Base-by-base conservation (phyloP, 257 asterid genomes). In the Lantana camara region DNA sequence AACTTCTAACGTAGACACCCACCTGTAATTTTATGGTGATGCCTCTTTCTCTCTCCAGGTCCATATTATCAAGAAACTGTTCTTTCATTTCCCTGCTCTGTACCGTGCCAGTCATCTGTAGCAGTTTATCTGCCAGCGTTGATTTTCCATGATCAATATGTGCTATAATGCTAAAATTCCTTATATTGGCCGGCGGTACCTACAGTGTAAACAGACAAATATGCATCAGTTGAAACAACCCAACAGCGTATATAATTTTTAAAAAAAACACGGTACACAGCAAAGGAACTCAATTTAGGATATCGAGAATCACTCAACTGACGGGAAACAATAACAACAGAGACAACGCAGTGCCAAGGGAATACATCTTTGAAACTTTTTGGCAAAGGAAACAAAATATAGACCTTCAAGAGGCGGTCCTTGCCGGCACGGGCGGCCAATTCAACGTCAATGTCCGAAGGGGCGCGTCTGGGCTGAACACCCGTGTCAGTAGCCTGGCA, bases 41-140 rank as follows among this genome's bases (percentile, higher is more conserved):
- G 79, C 99, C 99, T 74, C 99, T 83, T 77, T 94, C 99, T 77
- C 99, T 88, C 83, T 94, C 99, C 81, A 94, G 80, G 80, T 94
- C 99, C 99, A 94, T 94, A 76, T 94, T 94, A 77, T 94, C 99
- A 35, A 94, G 95, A 83, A 90, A 93, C 56, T 90, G 97, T 45
- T 84, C 99, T 83, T 88, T 94, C 99, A 94, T 94, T 0, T 90
- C 97, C 69, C 99, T 86, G 70, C 73, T 84, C 82, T 80, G 92
- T 67, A 94, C 99, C 0, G 99, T 88, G 65, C 99, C 97, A 41
- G 99, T 94, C 83, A 84, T 79, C 84, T 90, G 95, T 57, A 94
- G 84, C 76, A 94, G 77, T 79, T 94, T 94, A 77, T 94, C 99
- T 2, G 99, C 99, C 69, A 93, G 72, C 0, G 99, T 94, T 19